Base-by-base conservation (phyloP, 495 filamentous ascomycete species). In the Chaetomium cochliodes region DNA sequence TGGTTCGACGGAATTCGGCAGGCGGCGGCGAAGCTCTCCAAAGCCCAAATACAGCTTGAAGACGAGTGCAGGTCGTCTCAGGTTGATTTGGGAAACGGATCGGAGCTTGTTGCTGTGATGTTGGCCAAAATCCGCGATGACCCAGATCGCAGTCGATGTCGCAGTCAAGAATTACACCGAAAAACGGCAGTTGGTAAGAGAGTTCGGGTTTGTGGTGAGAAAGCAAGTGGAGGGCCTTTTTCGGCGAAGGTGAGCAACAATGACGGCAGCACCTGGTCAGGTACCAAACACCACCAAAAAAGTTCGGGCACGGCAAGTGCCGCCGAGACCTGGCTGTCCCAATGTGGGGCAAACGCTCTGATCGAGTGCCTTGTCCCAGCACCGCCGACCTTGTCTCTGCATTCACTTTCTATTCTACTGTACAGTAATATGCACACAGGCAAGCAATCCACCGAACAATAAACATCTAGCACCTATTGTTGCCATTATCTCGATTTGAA, bases 51-150 rank as follows among this genome's bases (percentile, higher is more conserved):
- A 72, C 64, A 58, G 61, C 63, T 52, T 22, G 62, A 69, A 70
- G 72, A 70, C 74, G 73, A 72, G 74, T 75, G 74, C 74, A 77
- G 74, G 74, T 73, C 73, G 73, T 59, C 72, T 67, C 63, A 63
- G 63, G 53, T 41, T 33, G 58, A 47, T 37, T 46, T 46, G 28
- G 20, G 23, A 58, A 56, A 5, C 39, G 46, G 23, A 58, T 42
- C 30, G 44, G 23, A 49, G 25, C 20, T 20, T 13, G 16, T n/a
- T 51, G 6, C 20, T 50, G 50, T 16, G n/a, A 18, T 26, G 23
- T 15, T 44, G 23, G 57, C 41, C 18, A 56, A 58, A 56, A 56
- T 46, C 9, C 12, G 30, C 41, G 28, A 22, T 54, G n/a, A 41
- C 8, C 13, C 44, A 44, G 26, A 20, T 54, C 57, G 53, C 49